Base-by-base conservation (phyloP, 179 eudicot species). In the Corrigiola litoralis region DNA sequence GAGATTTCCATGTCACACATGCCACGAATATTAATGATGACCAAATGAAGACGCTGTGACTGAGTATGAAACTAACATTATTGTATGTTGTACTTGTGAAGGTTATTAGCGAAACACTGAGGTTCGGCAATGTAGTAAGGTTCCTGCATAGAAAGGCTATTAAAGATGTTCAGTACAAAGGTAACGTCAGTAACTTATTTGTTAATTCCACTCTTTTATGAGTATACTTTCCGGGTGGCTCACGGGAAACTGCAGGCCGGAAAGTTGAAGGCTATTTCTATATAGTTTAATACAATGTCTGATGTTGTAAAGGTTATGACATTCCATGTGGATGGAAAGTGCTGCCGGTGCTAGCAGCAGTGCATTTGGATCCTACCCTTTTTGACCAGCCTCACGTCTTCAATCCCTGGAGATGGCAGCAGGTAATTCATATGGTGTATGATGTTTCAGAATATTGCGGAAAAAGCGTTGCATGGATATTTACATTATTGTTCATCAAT, bases 251-350 rank as follows among this genome's bases (percentile, higher is more conserved):
- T 54, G 68, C 60, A 50, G 72, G 66, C 61, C 56, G 44, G 60
- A 68, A 62, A 63, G 69, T 54, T 57, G 29, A 63, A 17, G n/a
- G 5, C 21, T 17, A n/a, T 17, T 48, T 10, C 20, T 65, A 3
- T 24, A n/a, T 8, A 36, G 51, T 16, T 58, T 54, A 27, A 66
- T 54, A 31, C 41, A 41, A 46, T 41, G 50, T 33, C 18, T 17
- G 25, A 13, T 58, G 45, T 56, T 66, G 72, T 61, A 57, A 83
- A 92, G 99, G 99, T 32, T 84, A 84, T 81, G 99, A 94, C 86
- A 94, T 94, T 83, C 99, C 97, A 81, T 66, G 95, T 73, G 99
- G 99, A 32, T 94, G 99, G 99, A 94, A 94, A 80, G 97, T 94
- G 78, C 75, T 94, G 71, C 99, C 99, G 61, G 99, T 94, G 71